These are phyloP conservation scores for Mucuna pruriens DNA, from an alignment of 306 rosid genomes.

Conservation along the genomic window DNA sequence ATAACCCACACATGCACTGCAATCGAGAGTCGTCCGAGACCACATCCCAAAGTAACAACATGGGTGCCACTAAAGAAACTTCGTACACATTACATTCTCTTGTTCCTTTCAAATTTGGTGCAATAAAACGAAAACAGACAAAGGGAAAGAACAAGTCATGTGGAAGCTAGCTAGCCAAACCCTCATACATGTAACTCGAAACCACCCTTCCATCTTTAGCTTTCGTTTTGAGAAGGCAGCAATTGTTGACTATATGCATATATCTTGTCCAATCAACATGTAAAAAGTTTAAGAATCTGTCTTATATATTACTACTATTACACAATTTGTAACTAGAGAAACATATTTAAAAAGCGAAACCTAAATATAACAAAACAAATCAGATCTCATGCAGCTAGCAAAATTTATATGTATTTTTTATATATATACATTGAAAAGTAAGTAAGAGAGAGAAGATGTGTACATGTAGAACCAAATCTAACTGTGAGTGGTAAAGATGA, in stretches of 20 bases:
- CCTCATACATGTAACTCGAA: neutral
- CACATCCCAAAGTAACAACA: conserved; percentile 45
- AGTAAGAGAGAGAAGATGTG: neutral
- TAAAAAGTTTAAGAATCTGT: neutral
- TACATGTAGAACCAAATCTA: neutral
- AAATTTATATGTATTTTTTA: neutral
- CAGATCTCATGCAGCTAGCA: neutral
- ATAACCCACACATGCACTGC: conserved; percentile 28
- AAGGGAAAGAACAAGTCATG: conserved; percentile 28
- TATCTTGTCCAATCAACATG: neutral
- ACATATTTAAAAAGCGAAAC: neutral
- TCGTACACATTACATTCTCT: conserved; percentile 55
- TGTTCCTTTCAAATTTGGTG: conserved; percentile 56
- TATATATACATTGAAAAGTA: neutral
- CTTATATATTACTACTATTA: neutral
- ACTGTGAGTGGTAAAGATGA: neutral
- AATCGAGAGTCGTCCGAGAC: neutral
- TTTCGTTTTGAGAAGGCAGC: neutral
- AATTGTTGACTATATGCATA: neutral
- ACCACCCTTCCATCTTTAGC: neutral
- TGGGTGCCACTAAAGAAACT: conserved; percentile 51
- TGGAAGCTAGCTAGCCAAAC: conserved; percentile 26
- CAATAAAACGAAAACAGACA: conserved; percentile 41
- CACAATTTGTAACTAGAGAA: neutral
- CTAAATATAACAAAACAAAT: neutral